Evolutionary conservation across 2,329 filamentous ascomycete genomes (phyloP).

Genomic region (Colletotrichum sp.): DNA sequence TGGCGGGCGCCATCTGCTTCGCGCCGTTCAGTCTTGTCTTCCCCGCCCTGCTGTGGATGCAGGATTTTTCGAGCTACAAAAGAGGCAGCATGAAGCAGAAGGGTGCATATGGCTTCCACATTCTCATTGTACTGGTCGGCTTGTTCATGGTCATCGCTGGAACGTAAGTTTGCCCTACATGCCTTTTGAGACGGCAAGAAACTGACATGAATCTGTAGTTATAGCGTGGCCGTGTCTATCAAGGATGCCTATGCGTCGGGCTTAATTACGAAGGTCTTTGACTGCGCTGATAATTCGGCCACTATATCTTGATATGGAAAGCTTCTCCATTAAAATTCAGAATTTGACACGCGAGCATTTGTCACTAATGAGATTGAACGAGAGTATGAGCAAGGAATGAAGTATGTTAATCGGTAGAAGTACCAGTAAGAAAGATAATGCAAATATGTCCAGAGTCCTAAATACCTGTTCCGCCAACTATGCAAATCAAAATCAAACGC

Average conservation of each 20-base stretch:
- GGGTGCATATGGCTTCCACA: background rate
- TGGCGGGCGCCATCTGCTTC: conserved; percentile 38
- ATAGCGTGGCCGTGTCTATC: background rate
- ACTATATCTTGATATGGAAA: background rate
- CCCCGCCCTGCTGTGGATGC: conserved; percentile 30
- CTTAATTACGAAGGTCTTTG: background rate
- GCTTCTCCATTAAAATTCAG: accelerated
- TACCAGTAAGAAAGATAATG: background rate
- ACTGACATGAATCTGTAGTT: background rate
- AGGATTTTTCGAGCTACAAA: conserved; percentile 21
- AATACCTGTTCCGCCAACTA: background rate
- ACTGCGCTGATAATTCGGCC: background rate
- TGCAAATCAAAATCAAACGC: background rate
- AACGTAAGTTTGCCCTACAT: background rate
- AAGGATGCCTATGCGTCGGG: background rate
- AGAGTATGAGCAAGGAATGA: background rate
- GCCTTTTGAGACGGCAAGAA: accelerated
- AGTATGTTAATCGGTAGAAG: background rate
- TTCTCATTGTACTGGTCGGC: background rate
- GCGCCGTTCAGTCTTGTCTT: conserved; percentile 33
- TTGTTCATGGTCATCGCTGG: background rate
- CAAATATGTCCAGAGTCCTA: background rate
- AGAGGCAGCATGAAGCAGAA: background rate
- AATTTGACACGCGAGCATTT: accelerated
- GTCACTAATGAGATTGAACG: background rate